Conservation (phyloP, 1,139 yeast species). For the Suhomyces panamericanus region DNA sequence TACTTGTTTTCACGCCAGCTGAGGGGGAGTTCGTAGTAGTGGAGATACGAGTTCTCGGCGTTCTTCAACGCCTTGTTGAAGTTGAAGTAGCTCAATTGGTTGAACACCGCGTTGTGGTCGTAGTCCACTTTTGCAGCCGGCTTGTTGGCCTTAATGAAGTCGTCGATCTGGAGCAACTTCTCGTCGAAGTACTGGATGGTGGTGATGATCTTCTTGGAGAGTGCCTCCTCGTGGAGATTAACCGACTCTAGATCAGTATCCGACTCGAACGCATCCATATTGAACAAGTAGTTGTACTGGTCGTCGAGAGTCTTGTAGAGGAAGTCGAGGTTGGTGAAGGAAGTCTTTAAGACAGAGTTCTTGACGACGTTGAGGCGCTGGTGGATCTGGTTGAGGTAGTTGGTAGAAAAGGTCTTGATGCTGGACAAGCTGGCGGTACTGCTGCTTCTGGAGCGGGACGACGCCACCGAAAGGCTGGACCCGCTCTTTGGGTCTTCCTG, state of each 20-base stretch:
- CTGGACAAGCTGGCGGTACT: constrained; percentile 32
- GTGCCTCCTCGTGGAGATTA: constrained; percentile 25
- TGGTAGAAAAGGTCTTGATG: constrained; percentile 34
- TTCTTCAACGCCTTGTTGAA: constrained; percentile 57
- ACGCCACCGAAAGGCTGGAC: constrained; percentile 12
- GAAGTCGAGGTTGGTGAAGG: constrained; percentile 47
- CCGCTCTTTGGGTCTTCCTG: constrained; percentile 10
- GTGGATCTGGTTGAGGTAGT: constrained; percentile 41
- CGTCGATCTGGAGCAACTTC: constrained; percentile 53
- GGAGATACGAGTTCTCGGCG: constrained; percentile 58
- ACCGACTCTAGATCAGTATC: constrained; percentile 6
- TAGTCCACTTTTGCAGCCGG: constrained; percentile 32
- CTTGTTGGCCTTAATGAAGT: constrained; percentile 41
- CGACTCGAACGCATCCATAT: constrained; percentile 13
- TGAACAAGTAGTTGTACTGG: constrained; percentile 51
- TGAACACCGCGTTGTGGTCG: constrained; percentile 30
- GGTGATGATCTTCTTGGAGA: constrained; percentile 48
- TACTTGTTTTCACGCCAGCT: constrained; percentile 93
- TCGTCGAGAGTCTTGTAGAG: constrained; percentile 55
- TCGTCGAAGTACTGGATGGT: constrained; percentile 59
- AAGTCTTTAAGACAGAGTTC: constrained; percentile 42
- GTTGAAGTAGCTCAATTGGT: constrained; percentile 51
- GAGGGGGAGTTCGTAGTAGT: constrained; percentile 84
- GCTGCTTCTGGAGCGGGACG: constrained; percentile 25
- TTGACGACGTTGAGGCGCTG: constrained; percentile 45